These are phyloP conservation scores for Paraphoma chrysanthemicola DNA, from an alignment of 2,329 filamentous ascomycete species.

Conservation along the genomic window DNA sequence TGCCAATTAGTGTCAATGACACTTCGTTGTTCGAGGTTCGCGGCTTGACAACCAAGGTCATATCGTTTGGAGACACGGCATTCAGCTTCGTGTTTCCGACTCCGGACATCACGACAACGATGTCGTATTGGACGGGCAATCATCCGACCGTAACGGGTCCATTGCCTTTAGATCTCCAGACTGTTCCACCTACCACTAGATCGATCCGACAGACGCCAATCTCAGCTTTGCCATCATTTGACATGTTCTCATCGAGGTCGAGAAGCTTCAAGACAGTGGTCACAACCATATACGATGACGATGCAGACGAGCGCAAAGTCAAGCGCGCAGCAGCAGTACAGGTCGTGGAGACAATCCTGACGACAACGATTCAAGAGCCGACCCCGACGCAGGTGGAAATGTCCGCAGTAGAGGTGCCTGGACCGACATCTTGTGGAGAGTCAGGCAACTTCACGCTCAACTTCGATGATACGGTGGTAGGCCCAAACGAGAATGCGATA, in stretches of 20 bases:
- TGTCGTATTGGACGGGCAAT: slow-evolving; percentile 42
- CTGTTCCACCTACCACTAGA: slow-evolving; percentile 29
- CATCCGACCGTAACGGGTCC: slow-evolving; percentile 37
- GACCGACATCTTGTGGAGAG: slow-evolving; percentile 50
- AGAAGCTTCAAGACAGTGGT: slow-evolving; percentile 20
- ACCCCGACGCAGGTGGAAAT: not conserved
- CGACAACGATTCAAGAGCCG: not conserved
- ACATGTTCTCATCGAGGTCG: slow-evolving; percentile 17
- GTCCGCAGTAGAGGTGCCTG: slow-evolving; percentile 8
- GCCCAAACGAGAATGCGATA: slow-evolving; percentile 39
- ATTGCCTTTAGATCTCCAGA: slow-evolving; percentile 29
- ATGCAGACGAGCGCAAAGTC: slow-evolving; percentile 1
- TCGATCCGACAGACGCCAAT: slow-evolving; percentile 26
- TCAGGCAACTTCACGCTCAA: slow-evolving; percentile 52
- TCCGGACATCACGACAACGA: slow-evolving; percentile 36
- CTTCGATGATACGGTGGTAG: slow-evolving; percentile 35
- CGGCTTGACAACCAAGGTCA: slow-evolving; percentile 29
- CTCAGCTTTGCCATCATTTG: slow-evolving; percentile 26
- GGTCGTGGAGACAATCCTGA: slow-evolving; percentile 1
- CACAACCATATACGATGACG: slow-evolving; percentile 10
- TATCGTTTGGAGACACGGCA: slow-evolving; percentile 29
- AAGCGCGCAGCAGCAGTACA: slow-evolving; percentile 6
- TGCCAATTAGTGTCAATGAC: not conserved
- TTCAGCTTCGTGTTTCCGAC: slow-evolving; percentile 40
- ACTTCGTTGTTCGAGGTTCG: slow-evolving; percentile 9